Percentiles rank a stretch among this genome's conserved stretches.
Evolutionary conservation across 495 filamentous ascomycete genomes (phyloP).

Genomic region (Aspergillus campestris): DNA sequence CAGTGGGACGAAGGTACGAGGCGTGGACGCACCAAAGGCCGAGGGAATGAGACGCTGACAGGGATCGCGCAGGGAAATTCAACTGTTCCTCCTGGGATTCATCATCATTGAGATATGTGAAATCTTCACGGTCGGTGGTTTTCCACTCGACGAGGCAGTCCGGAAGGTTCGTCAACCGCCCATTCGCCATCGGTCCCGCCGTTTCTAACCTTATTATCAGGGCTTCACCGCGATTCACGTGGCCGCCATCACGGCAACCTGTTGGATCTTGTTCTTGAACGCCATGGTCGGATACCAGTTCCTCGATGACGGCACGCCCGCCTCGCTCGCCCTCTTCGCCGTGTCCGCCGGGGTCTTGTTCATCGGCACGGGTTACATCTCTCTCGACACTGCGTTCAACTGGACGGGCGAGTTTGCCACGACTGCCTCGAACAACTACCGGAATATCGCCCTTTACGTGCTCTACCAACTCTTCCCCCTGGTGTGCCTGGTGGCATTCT

Average conservation of each 20-base stretch:
- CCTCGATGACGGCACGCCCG: conserved; percentile 82
- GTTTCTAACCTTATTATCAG: conserved; percentile 31
- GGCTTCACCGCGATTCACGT: conserved; percentile 91
- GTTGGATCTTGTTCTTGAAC: conserved; percentile 89
- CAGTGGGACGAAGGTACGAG: conserved; percentile 81
- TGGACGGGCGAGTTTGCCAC: conserved; percentile 72
- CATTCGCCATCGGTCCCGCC: neutral
- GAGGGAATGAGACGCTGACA: conserved; percentile 3
- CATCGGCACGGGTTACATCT: conserved; percentile 90
- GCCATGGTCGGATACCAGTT: conserved; percentile 88
- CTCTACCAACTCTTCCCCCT: conserved; percentile 87
- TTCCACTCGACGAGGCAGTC: conserved; percentile 61
- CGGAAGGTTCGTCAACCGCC: conserved; percentile 34
- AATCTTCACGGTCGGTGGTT: conserved; percentile 88
- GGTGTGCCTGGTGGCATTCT: conserved; percentile 78
- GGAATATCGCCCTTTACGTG: conserved; percentile 82
- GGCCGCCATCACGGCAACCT: conserved; percentile 75
- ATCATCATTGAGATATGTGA: conserved; percentile 89
- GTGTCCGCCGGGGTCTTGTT: conserved; percentile 65
- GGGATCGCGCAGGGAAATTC: conserved; percentile 67
- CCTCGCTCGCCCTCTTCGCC: conserved; percentile 69
- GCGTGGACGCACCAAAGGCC: neutral
- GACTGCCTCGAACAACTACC: conserved; percentile 48
- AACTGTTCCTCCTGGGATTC: conserved; percentile 82
- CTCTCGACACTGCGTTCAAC: conserved; percentile 82